A percentile compares a stretch with the other conserved stretches of the same genome.
Conservation (phyloP, 139 green algal genomes). For the Diplosphaera chodatii region DNA sequence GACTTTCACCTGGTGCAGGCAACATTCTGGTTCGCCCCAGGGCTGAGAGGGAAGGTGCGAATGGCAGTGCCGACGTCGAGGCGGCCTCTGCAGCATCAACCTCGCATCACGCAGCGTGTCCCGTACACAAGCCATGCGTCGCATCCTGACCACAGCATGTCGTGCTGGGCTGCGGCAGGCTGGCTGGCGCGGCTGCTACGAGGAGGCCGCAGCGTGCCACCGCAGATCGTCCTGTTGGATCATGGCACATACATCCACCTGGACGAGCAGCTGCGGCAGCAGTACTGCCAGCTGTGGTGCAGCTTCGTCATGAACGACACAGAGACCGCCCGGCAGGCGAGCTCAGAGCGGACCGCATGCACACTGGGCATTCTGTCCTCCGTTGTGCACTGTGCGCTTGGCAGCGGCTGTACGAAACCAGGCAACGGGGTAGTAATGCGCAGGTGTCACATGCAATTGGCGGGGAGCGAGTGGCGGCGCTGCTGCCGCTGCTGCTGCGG, state of each 20-base stretch:
- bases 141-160: neutral
- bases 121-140: too few relatives aligned
- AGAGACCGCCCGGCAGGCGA: conserved; percentile 9
- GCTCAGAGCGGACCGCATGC: too few relatives aligned
- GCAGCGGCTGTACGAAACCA: too few relatives aligned
- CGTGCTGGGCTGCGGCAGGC: neutral
- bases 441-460: neutral
- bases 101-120: too few relatives aligned
- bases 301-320: conserved; percentile 27
- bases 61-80: neutral
- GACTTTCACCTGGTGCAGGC: too few relatives aligned
- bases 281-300: conserved; percentile 72
- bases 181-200: conserved; percentile 38
- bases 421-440: neutral
- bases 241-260: conserved; percentile 76
- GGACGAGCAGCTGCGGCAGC: conserved; percentile 38
- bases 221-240: conserved; percentile 82
- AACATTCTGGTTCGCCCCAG: too few relatives aligned
- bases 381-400: too few relatives aligned
- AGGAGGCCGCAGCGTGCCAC: conserved; percentile 30
- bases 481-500: conserved; percentile 62
- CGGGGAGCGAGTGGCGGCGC: conserved; percentile 37
- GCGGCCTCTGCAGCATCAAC: too few relatives aligned
- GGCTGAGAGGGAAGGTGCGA: too few relatives aligned
- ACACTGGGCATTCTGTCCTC: too few relatives aligned